A percentile compares a stretch with the other conserved stretches of the same genome.
phyloP scores from a whole-genome alignment of 1,139 yeast genomes.

The Zygosaccharomyces pseudobailii region DNA sequence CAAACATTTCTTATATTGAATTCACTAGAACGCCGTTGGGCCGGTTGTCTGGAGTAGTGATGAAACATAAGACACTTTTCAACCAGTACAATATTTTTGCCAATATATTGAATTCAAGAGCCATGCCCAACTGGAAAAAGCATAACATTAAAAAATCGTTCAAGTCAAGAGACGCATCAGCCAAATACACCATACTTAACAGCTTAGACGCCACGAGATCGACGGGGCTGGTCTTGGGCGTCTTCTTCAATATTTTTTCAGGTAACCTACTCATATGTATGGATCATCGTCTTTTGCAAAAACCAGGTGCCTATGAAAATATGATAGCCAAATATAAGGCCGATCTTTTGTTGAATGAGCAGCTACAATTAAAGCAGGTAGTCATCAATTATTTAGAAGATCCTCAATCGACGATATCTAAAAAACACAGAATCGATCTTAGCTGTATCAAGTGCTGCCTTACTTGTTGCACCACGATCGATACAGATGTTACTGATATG shows the following conservation, averaged over 20 bases:
- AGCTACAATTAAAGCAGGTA: conserved; percentile 85
- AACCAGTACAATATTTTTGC: conserved; percentile 82
- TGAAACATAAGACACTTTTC: conserved; percentile 80
- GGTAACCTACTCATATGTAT: conserved; percentile 84
- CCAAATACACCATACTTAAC: conserved; percentile 49
- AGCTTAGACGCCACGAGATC: conserved; percentile 84
- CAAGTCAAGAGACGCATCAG: conserved; percentile 17
- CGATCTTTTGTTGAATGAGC: conserved; percentile 75
- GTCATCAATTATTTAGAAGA: conserved; percentile 89
- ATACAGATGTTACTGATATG: conserved; percentile 88
- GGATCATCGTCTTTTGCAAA: conserved; percentile 67
- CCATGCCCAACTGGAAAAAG: conserved; percentile 43
- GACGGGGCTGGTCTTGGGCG: conserved; percentile 79
- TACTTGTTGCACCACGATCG: conserved; percentile 87
- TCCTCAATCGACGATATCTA: conserved; percentile 80
- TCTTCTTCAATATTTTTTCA: conserved; percentile 73
- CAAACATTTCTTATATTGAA: conserved; percentile 89
- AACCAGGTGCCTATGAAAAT: conserved; percentile 85
- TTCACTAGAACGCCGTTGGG: conserved; percentile 89
- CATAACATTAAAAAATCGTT: conserved; percentile 38
- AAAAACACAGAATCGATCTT: conserved; percentile 73
- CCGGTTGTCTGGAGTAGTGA: conserved; percentile 86
- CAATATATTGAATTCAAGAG: conserved; percentile 55
- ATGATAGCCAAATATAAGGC: conserved; percentile 67
- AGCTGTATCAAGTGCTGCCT: conserved; percentile 83